Evolutionary conservation across 495 filamentous ascomycete genomes (phyloP).

Genomic region (Aspergillus ostianus): DNA sequence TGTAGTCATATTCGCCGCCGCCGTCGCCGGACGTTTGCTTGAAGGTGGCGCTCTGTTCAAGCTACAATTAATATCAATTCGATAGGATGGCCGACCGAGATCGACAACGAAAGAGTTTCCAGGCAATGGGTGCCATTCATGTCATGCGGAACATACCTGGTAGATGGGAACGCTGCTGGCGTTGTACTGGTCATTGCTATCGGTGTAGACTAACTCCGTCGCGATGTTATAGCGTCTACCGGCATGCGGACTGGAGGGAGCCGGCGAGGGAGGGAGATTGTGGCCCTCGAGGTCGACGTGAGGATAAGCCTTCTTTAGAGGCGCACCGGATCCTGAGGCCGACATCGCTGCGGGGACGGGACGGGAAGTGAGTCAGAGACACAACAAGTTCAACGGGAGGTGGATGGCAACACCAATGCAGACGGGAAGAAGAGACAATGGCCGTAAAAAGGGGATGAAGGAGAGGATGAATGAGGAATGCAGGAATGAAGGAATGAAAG

Average conservation of each 20-base stretch:
- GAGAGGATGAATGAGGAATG: not conserved
- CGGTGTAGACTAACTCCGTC: conserved; percentile 94
- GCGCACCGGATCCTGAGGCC: conserved; percentile 40
- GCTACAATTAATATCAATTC: not conserved
- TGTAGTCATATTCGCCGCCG: conserved; percentile 93
- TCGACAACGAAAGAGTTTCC: not conserved
- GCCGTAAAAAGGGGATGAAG: not conserved
- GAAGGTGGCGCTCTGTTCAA: conserved; percentile 86
- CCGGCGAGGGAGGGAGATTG: conserved; percentile 88
- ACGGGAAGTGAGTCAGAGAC: conserved; percentile 6
- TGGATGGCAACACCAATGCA: not conserved
- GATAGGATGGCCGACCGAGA: not conserved
- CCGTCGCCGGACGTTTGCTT: conserved; percentile 83
- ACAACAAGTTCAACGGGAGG: not conserved
- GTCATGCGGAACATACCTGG: conserved; percentile 52
- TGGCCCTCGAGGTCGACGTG: conserved; percentile 84
- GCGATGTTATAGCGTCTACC: conserved; percentile 87
- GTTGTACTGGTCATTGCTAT: conserved; percentile 93
- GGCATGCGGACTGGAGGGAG: conserved; percentile 83
- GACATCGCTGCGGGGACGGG: conserved; percentile 45
- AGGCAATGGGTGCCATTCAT: too few species aligned
- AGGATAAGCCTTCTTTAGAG: conserved; percentile 65
- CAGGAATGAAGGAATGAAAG: not conserved
- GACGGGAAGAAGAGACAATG: not conserved
- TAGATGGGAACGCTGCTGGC: conserved; percentile 95